Evolutionary conservation across 805 yeast species (phyloP).

Genomic region (Pichia nanzhaoensis): DNA sequence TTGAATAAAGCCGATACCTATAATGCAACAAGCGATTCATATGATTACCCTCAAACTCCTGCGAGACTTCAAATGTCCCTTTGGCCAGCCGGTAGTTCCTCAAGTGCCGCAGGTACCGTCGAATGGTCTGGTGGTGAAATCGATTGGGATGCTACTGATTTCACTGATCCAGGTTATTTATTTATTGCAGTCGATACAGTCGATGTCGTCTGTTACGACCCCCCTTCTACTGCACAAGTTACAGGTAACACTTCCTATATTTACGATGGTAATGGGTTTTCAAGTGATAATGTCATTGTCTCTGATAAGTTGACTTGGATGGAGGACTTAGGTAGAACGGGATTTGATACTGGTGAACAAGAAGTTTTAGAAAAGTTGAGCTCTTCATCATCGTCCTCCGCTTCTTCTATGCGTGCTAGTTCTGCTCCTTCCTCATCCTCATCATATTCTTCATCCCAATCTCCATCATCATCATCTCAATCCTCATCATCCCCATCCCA

Average conservation of each 20-base stretch:
- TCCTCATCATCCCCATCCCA: neutral
- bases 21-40: constrained; percentile 52
- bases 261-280: constrained; percentile 44
- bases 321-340: constrained; percentile 56
- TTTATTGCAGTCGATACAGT: constrained; percentile 58
- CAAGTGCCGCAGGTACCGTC: constrained; percentile 54
- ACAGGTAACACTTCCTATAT: constrained; percentile 45
- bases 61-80: constrained; percentile 63
- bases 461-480: neutral
- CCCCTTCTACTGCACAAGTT: constrained; percentile 49
- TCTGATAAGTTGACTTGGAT: constrained; percentile 57
- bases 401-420: constrained; percentile 1
- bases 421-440: constrained; percentile 5
- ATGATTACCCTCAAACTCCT: constrained; percentile 68
- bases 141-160: constrained; percentile 75
- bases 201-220: constrained; percentile 61
- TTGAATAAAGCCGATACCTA: constrained; percentile 53
- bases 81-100: constrained; percentile 69
- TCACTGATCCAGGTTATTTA: constrained; percentile 72
- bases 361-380: constrained; percentile 19
- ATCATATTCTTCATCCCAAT: neutral
- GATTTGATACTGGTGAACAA: constrained; percentile 49
- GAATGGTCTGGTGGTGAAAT: constrained; percentile 87
- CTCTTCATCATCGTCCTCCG: neutral
- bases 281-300: constrained; percentile 48